Percentiles rank a stretch among this genome's conserved stretches.
These are phyloP conservation scores for Stenocarpella maydis DNA, from an alignment of 2,329 filamentous ascomycete genomes.

Conservation along the genomic window DNA sequence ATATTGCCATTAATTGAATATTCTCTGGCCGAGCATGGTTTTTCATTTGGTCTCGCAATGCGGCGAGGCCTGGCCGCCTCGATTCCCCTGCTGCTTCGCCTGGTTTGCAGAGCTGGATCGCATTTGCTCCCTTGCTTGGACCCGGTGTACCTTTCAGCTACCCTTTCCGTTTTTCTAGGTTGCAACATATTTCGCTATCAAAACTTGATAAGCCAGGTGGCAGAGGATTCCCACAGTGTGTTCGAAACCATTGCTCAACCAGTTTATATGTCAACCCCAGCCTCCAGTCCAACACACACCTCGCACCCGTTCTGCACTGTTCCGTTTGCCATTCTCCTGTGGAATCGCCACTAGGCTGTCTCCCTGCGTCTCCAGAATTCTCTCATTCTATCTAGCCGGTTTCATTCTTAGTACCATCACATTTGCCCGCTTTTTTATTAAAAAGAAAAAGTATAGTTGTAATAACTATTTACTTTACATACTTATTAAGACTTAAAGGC, in stretches of 20 bases:
- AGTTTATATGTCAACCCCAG: not conserved
- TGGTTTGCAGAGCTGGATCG: slow-evolving; percentile 13
- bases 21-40: not conserved
- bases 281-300: no score
- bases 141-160: not conserved
- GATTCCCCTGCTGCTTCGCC: slow-evolving; percentile 10
- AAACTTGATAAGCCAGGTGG: not conserved
- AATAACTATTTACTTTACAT: no score
- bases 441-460: no score
- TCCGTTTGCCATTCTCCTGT: not conserved
- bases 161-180: not conserved
- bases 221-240: not conserved
- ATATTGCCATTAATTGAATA: not conserved
- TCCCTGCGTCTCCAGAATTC: no score
- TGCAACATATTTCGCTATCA: not conserved
- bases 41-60: not conserved
- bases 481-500: no score
- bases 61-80: slow-evolving; percentile 1
- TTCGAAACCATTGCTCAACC: not conserved
- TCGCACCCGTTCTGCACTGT: not conserved
- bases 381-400: no score
- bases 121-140: slow-evolving; percentile 1
- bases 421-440: no score
- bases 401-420: no score
- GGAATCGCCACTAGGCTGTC: no score